Conservation (phyloP, 345 rosid genomes). For the Rhizophora apiculata region DNA sequence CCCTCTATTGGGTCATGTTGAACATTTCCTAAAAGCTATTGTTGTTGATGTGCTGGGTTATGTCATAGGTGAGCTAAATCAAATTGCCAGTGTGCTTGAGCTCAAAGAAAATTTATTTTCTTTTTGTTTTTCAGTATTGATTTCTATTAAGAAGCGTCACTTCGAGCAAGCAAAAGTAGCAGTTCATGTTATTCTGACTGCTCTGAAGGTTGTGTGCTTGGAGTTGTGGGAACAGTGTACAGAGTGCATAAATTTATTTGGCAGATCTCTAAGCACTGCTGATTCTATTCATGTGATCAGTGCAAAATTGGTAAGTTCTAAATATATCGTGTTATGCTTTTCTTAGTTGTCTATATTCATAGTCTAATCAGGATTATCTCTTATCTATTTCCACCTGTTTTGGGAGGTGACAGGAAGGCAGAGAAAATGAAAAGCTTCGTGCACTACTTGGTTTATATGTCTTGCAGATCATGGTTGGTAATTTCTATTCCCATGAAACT, state of each 20-base stretch:
- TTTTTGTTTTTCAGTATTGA: constrained; percentile 53
- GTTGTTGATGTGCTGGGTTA: background rate
- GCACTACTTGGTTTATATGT: constrained; percentile 71
- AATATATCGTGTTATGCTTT: constrained; percentile 12
- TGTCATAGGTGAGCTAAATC: constrained; percentile 1
- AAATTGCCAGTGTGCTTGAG: background rate
- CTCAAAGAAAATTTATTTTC: background rate
- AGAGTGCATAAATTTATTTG: constrained; percentile 46
- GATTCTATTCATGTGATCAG: constrained; percentile 49
- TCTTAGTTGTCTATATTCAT: constrained; percentile 6
- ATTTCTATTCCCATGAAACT: constrained; percentile 18
- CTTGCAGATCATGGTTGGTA: constrained; percentile 66
- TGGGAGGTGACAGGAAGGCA: constrained; percentile 48
- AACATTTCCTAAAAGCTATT: background rate
- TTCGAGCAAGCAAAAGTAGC: constrained; percentile 73
- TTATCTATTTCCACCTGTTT: background rate
- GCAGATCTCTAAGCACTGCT: constrained; percentile 59
- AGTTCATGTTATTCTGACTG: constrained; percentile 56
- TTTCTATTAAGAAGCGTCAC: constrained; percentile 60
- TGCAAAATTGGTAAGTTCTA: constrained; percentile 48
- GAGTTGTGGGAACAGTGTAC: constrained; percentile 33
- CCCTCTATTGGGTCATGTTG: background rate
- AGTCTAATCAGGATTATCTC: constrained; percentile 4
- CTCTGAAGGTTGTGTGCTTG: constrained; percentile 42
- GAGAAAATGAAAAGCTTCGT: constrained; percentile 46